Evolutionary conservation across 768 basidiomycete genomes (phyloP).

Genomic region (Coprinopsis cinerea): DNA sequence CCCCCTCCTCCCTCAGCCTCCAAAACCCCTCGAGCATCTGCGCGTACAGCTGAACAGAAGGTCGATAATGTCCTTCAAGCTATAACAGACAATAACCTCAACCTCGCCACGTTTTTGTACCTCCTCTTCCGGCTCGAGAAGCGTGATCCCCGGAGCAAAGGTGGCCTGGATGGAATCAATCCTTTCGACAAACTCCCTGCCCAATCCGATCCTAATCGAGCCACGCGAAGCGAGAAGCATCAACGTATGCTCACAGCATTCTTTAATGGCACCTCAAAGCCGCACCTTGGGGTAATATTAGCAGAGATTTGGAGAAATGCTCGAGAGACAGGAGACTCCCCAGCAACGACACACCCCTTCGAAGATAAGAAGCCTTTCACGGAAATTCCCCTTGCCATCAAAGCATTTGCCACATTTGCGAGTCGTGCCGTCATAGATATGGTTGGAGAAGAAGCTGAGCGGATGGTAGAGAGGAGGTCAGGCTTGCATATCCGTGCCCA

Average conservation of each 20-base stretch:
- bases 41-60: background rate
- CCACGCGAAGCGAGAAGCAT: background rate
- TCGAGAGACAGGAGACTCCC: background rate
- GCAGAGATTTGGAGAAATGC: background rate
- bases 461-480: background rate
- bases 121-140: background rate
- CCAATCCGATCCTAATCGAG: no score
- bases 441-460: constrained; percentile 2
- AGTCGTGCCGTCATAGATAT: background rate
- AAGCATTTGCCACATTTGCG: background rate
- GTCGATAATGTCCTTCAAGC: background rate
- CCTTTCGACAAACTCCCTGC: no score
- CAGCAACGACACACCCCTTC: background rate
- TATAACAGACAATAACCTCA: background rate
- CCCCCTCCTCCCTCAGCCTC: background rate
- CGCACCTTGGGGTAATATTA: background rate
- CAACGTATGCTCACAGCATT: background rate
- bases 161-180: no score
- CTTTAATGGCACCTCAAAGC: background rate
- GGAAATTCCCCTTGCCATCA: background rate
- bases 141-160: background rate
- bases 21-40: background rate
- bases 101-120: background rate
- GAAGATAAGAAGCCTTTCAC: no score
- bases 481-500: constrained; percentile 8